Base-by-base conservation (phyloP, 2,329 filamentous ascomycete genomes). In the Gyromitra esculenta region DNA sequence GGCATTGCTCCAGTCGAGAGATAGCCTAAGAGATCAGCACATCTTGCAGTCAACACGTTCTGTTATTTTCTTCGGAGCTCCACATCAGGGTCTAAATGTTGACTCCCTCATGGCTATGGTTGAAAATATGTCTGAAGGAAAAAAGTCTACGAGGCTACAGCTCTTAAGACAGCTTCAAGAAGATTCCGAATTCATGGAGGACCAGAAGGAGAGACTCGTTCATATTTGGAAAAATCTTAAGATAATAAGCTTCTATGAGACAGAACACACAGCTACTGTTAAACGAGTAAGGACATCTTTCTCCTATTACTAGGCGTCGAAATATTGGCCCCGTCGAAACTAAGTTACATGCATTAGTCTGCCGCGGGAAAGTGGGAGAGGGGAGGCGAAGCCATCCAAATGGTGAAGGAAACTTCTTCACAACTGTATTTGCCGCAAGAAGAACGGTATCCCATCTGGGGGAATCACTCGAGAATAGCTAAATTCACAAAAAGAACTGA, bases 221-320 rank as follows among this genome's bases (percentile, higher is more conserved):
- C 25, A 60, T 11, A 57, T 76, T 11, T 78, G 73, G 66, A 15
- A 37, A 8, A 62, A 62, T 11, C 39, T 76, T 5, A 45, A 41
- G 9, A 52, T 77, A 39, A 45, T 52, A 18, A 77, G 72, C 52
- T 78, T 78, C 54, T 76, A 78, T 25, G 76, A 78, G 60, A 57
- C 54, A 5, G 48, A 70, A 9, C 50, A 76, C 31, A 70, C 73
- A 8, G 18, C 60, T 5, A 67, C 67, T 0, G 43, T 76, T n/a
- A 43, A 39, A 52, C 60, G 73, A 48, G 68, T 78, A 37, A n/a
- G 52, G 57, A 48, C 0, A 13, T 31, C n/a, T 11, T 37, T 25
- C 35, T 21, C 0, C 8, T 60, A 9, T 43, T 2, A 9, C 15
- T 15, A 13, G 35, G n/a, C 18, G 9, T 39, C 25, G 25, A 31